Conservation (phyloP, 1,139 yeast species). For the Yamadazyma dendronema region DNA sequence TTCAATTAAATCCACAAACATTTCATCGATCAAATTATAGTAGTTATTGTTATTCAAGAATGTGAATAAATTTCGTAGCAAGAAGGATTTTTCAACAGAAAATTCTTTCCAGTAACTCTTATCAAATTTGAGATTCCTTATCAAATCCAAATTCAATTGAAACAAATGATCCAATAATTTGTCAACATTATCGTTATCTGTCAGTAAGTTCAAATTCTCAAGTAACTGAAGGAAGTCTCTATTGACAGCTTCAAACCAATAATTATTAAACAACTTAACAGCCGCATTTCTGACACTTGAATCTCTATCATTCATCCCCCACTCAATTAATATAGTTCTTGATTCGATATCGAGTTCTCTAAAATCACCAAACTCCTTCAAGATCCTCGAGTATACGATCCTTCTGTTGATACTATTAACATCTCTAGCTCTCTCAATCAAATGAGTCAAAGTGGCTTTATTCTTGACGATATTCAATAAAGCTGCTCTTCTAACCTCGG, state of each 20-base stretch:
- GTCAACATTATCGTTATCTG: constrained; percentile 63
- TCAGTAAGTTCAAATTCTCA: constrained; percentile 66
- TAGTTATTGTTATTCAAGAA: constrained; percentile 57
- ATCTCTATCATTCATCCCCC: constrained; percentile 92
- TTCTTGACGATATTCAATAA: constrained; percentile 65
- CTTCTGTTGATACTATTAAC: constrained; percentile 69
- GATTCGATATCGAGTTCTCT: constrained; percentile 52
- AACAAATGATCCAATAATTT: constrained; percentile 65
- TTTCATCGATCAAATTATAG: constrained; percentile 61
- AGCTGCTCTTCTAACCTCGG: constrained; percentile 90
- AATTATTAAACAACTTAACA: constrained; percentile 59
- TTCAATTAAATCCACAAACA: constrained; percentile 78
- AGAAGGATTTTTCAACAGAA: constrained; percentile 72
- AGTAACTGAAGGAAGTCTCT: constrained; percentile 72
- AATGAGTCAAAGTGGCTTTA: constrained; percentile 50
- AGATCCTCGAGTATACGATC: constrained; percentile 64
- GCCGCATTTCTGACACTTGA: constrained; percentile 72
- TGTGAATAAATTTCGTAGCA: constrained; percentile 65
- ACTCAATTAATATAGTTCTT: constrained; percentile 65
- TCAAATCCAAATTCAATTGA: constrained; percentile 58
- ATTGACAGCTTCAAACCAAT: constrained; percentile 70
- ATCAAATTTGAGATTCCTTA: constrained; percentile 56
- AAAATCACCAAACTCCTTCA: constrained; percentile 70
- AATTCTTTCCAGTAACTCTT: constrained; percentile 64
- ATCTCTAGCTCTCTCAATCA: constrained; percentile 84